Evolutionary conservation across 2,329 filamentous ascomycete genomes (phyloP), one percentile per base, ranked within the genome.

Genomic region (Cladosporium sp.): DNA sequence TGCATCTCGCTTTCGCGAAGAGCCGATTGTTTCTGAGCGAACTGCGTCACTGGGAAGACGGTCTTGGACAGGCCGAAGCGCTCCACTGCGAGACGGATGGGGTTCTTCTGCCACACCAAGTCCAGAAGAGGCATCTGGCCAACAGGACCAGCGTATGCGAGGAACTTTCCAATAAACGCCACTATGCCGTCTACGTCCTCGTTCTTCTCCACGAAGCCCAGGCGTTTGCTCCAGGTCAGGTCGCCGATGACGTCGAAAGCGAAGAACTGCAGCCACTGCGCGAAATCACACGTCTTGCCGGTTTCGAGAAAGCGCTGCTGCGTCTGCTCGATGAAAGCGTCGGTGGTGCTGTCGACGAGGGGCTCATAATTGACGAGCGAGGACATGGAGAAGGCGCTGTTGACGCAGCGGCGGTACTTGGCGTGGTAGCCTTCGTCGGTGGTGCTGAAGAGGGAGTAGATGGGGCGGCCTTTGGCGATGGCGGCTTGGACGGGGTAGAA

Each of bases 201-300:
- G 60, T 92, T 89, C 74, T 86, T 84, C 76, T 93, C 90, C 1
- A 93, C 79, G 70, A 93, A 93, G 0, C 91, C 91, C 66, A 92
- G 85, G 0, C 89, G 83, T 75, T 91, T 91, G 75, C 87, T 88
- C 78, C 91, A 93, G 0, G 90, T 92, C 72, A 93, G 86, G 68
- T 91, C 88, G 6, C 90, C 90, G 68, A 92, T 92, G 15, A 93
- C 90, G 74, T 93, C 91, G 72, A 93, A 93, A 0, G 91, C 91
- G 71, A 91, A 93, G 74, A 88, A 93, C 73, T 93, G 91, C 66
- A 93, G 79, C 91, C 91, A 93, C 66, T 83, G 81, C 1, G 87
- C 86, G 65, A 92, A 89, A 73, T 91, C 86, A 72, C 88, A 91
- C 28, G 78, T 78, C 32, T 70, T 68, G 14, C 79, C 78, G 0